These are phyloP conservation scores for Eruca vesicaria DNA, from an alignment of 441 rosid genomes.

Conservation along the genomic window DNA sequence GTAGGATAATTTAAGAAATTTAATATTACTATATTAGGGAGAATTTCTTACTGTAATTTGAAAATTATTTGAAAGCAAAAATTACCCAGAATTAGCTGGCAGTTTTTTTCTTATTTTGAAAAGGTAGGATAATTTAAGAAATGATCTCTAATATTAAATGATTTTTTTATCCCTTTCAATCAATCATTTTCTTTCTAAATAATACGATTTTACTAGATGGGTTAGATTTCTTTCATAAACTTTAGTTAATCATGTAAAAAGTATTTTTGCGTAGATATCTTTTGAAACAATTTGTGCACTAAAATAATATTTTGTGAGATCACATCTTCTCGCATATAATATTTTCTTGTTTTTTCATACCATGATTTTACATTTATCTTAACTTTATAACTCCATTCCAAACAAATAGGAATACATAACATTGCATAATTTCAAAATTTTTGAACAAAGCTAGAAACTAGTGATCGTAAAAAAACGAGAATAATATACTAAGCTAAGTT, in stretches of 20 bases:
- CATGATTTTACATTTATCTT: background rate
- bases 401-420: background rate
- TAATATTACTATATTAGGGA: no score
- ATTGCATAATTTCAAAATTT: background rate
- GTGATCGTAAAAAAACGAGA: background rate
- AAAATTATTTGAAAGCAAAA: no score
- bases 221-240: background rate
- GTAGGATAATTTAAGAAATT: background rate
- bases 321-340: background rate
- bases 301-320: background rate
- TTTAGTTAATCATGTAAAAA: background rate
- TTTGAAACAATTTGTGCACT: background rate
- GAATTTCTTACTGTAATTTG: no score
- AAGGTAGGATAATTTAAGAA: background rate
- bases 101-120: background rate
- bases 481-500: background rate
- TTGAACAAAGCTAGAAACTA: background rate
- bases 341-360: background rate
- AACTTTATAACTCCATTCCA: background rate
- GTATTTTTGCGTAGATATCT: background rate
- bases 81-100: background rate
- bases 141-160: background rate
- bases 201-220: background rate
- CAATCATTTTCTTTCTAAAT: background rate
- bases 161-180: background rate